A percentile compares a stretch with the other conserved stretches of the same genome.
phyloP scores from a whole-genome alignment of 768 basidiomycete species.

The Daedaleopsis sinensis region DNA sequence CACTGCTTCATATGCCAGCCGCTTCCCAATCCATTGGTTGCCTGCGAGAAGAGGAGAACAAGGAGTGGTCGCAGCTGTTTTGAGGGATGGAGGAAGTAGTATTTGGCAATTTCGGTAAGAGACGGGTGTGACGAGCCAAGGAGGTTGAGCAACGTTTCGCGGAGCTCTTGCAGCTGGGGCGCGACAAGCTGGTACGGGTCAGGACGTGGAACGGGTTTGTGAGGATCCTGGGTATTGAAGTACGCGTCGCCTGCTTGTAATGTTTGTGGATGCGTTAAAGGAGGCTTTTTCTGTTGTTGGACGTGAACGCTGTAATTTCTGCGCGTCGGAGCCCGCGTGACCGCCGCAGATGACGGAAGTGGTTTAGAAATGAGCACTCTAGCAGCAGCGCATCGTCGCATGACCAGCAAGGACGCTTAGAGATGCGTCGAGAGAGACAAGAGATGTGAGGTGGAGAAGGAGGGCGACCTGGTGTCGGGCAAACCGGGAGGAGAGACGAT shows the following conservation, averaged over 20 bases:
- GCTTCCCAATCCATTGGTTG: conserved; percentile 87
- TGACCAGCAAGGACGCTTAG: conserved; percentile 33
- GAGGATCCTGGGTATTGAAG: conserved; percentile 7
- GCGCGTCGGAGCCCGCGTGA: conserved; percentile 26
- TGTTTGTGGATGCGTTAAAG: conserved; percentile 15
- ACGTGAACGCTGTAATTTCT: conserved; percentile 30
- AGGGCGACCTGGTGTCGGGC: conserved; percentile 1
- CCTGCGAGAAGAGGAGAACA: conserved; percentile 87
- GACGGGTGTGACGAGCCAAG: conserved; percentile 89
- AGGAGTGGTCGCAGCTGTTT: conserved; percentile 91
- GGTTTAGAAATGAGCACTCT: conserved; percentile 25
- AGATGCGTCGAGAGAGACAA: conserved; percentile 14
- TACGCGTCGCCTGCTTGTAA: conserved; percentile 35
- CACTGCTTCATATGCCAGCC: conserved; percentile 63
- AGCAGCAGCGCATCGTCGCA: conserved; percentile 33
- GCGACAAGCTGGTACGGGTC: conserved; percentile 76
- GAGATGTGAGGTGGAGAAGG: neutral
- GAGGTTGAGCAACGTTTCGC: conserved; percentile 70
- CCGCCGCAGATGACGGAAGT: conserved; percentile 13
- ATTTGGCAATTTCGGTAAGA: conserved; percentile 85
- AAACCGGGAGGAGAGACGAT: conserved; percentile 6
- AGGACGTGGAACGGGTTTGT: conserved; percentile 31
- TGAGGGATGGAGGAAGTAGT: conserved; percentile 88
- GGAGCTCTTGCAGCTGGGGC: conserved; percentile 72
- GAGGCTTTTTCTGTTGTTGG: conserved; percentile 22